A percentile compares a stretch with the other conserved stretches of the same genome.
Conservation (phyloP, 1,139 yeast species). For the Lipomyces yarrowii region DNA sequence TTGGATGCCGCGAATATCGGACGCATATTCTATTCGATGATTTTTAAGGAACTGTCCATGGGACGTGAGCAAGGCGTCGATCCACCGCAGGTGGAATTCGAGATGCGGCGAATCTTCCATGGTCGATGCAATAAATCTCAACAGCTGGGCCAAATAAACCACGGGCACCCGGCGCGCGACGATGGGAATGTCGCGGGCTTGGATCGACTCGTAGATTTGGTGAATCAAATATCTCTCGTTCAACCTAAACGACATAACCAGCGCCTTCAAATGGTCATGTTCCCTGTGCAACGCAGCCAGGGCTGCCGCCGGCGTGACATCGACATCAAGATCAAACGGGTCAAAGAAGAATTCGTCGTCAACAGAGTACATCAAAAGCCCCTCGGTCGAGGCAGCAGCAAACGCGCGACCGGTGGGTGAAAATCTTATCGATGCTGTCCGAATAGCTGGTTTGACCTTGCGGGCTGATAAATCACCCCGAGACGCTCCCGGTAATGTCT, state of each 20-base stretch:
- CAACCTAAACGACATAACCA: constrained; percentile 91
- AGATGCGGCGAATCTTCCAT: constrained; percentile 79
- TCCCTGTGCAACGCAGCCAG: constrained; percentile 58
- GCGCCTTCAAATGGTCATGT: constrained; percentile 74
- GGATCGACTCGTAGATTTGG: constrained; percentile 74
- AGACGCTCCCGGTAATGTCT: constrained; percentile 81
- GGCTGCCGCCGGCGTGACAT: constrained; percentile 82
- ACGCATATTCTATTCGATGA: constrained; percentile 65
- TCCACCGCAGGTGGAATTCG: constrained; percentile 84
- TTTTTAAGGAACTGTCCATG: constrained; percentile 78
- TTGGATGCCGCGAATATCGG: constrained; percentile 56
- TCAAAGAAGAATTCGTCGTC: constrained; percentile 80
- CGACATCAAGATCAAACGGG: constrained; percentile 93
- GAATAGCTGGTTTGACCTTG: constrained; percentile 73
- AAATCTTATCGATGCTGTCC: constrained; percentile 75
- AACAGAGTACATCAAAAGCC: constrained; percentile 77
- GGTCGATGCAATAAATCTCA: constrained; percentile 70
- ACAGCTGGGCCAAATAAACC: constrained; percentile 69
- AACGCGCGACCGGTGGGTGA: constrained; percentile 91
- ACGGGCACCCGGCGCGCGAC: constrained; percentile 70
- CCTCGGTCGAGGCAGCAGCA: constrained; percentile 96
- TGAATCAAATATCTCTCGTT: constrained; percentile 78
- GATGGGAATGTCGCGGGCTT: constrained; percentile 68
- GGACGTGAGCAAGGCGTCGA: constrained; percentile 61
- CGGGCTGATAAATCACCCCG: constrained; percentile 87